These are phyloP conservation scores for Collybia mongolica DNA, from an alignment of 768 basidiomycete species.

Conservation along the genomic window DNA sequence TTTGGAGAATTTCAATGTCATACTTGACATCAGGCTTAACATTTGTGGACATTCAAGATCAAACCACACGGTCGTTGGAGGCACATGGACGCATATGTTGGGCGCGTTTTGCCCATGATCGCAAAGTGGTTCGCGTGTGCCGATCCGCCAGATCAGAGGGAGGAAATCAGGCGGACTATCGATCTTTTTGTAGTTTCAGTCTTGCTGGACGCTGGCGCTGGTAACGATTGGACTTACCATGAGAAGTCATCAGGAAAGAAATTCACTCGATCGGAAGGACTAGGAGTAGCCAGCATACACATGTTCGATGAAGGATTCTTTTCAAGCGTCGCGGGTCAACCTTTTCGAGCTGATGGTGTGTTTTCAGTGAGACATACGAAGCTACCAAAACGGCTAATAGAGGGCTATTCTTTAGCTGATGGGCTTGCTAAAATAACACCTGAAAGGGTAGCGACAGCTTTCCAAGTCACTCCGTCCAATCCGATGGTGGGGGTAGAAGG, in stretches of 20 bases:
- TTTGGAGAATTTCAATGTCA: background rate
- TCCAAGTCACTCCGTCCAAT: slow-evolving; percentile 80
- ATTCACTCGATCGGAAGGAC: slow-evolving; percentile 73
- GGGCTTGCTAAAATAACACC: slow-evolving; percentile 67
- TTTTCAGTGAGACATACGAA: background rate
- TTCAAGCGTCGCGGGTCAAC: slow-evolving; percentile 60
- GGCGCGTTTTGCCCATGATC: slow-evolving; percentile 64
- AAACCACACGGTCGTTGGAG: slow-evolving; percentile 89
- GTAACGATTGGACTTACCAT: slow-evolving; percentile 74
- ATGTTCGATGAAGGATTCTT: slow-evolving; percentile 90
- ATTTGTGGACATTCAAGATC: slow-evolving; percentile 45
- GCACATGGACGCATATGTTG: slow-evolving; percentile 71
- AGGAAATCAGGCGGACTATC: slow-evolving; percentile 72
- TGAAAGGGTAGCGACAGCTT: slow-evolving; percentile 56
- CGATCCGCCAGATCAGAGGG: slow-evolving; percentile 44
- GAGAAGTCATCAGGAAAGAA: slow-evolving; percentile 53
- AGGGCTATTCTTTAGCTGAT: slow-evolving; percentile 44
- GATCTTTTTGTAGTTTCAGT: slow-evolving; percentile 93
- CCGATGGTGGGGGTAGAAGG: slow-evolving; percentile 92
- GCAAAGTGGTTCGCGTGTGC: slow-evolving; percentile 48
- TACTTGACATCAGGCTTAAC: background rate
- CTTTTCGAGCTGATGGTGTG: slow-evolving; percentile 79
- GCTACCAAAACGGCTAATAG: background rate
- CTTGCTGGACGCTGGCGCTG: slow-evolving; percentile 92
- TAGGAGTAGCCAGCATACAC: slow-evolving; percentile 86